Evolutionary conservation across 177 flowering plant species (phyloP).

Genomic region (Tripterygium wilfordii): DNA sequence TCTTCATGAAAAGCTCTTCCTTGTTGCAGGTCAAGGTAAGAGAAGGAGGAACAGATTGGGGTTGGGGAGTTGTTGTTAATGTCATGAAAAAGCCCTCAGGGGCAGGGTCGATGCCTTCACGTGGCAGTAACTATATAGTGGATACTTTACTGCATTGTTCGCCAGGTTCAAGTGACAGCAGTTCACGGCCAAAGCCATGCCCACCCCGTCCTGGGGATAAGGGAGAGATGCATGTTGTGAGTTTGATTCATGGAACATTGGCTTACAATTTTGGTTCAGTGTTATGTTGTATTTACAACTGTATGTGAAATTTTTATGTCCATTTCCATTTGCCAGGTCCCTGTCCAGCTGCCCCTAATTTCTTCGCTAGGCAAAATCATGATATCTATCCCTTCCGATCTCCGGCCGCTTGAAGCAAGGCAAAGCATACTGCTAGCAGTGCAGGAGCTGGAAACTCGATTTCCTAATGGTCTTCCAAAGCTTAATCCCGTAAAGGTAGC

Average conservation of each 20-base stretch:
- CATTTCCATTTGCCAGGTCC: constrained; percentile 52
- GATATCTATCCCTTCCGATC: constrained; percentile 78
- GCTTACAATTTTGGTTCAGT: background rate
- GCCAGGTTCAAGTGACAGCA: constrained; percentile 67
- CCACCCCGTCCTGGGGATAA: constrained; percentile 91
- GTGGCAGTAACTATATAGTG: constrained; percentile 78
- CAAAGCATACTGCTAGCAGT: constrained; percentile 79
- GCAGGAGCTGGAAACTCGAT: constrained; percentile 72
- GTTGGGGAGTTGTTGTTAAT: constrained; percentile 99
- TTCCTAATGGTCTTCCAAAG: constrained; percentile 89
- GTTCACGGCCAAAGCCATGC: constrained; percentile 85
- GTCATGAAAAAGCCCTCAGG: constrained; percentile 72
- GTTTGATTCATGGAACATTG: constrained; percentile 26
- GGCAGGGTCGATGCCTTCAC: constrained; percentile 41
- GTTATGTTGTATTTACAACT: constrained; percentile 5
- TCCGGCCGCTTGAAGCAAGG: constrained; percentile 89
- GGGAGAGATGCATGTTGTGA: constrained; percentile 99
- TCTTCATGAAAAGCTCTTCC: background rate
- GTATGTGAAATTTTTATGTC: constrained; percentile 7
- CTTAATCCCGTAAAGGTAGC: constrained; percentile 90
- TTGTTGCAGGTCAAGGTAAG: constrained; percentile 69
- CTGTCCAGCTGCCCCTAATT: constrained; percentile 84
- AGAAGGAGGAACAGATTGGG: constrained; percentile 99
- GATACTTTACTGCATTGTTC: constrained; percentile 94
- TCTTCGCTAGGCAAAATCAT: constrained; percentile 79